These are phyloP conservation scores for Vigna nakashimae DNA, from an alignment of 306 rosid species.

Conservation along the genomic window DNA sequence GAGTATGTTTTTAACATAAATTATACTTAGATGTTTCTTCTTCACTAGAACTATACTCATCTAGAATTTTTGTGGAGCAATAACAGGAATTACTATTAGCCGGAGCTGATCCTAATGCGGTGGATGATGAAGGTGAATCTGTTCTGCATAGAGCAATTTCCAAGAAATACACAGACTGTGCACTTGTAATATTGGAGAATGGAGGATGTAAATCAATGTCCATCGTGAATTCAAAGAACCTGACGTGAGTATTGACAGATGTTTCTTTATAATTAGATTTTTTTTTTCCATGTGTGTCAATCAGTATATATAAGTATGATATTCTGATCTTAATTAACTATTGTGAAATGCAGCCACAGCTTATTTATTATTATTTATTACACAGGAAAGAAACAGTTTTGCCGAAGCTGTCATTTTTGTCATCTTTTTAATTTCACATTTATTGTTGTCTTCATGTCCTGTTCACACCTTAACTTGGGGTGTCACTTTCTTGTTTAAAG, in stretches of 20 bases:
- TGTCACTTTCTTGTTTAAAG: no score
- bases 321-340: slow-evolving; percentile 26
- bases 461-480: no score
- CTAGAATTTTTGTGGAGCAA: slow-evolving; percentile 38
- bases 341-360: slow-evolving; percentile 32
- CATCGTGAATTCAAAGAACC: slow-evolving; percentile 74
- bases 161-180: slow-evolving; percentile 94
- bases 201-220: slow-evolving; percentile 97
- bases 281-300: slow-evolving; percentile 17
- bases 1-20: slow-evolving; percentile 65
- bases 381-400: slow-evolving; percentile 26
- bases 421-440: background rate
- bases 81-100: slow-evolving; percentile 88
- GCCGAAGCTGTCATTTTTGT: slow-evolving; percentile 28
- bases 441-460: no score
- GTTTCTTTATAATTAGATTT: slow-evolving; percentile 20
- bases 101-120: slow-evolving; percentile 96
- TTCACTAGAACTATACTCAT: slow-evolving; percentile 40
- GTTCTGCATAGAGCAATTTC: slow-evolving; percentile 93
- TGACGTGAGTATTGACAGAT: slow-evolving; percentile 71
- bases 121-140: slow-evolving; percentile 98
- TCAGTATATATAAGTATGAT: slow-evolving; percentile 11
- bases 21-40: slow-evolving; percentile 37
- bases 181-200: slow-evolving; percentile 90
- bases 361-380: slow-evolving; percentile 21